Evolutionary conservation across 768 basidiomycete species (phyloP).

Genomic region (Mycena pura): DNA sequence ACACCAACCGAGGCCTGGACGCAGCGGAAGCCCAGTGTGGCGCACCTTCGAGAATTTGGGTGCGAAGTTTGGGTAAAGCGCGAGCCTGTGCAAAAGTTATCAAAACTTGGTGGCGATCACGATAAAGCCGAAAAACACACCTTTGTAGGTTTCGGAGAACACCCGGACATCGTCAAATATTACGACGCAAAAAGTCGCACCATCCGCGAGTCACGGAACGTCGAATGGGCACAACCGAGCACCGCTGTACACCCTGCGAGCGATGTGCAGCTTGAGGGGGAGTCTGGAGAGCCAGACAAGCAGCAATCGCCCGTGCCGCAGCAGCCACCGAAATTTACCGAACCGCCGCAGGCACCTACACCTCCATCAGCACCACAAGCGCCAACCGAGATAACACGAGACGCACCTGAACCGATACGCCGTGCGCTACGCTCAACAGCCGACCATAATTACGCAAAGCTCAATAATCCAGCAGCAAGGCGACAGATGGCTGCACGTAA

Average conservation of each 20-base stretch:
- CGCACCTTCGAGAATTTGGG: slow-evolving; percentile 7
- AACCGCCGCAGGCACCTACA: background rate
- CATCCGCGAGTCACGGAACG: slow-evolving; percentile 7
- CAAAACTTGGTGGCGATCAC: slow-evolving; percentile 10
- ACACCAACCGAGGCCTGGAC: slow-evolving; percentile 6
- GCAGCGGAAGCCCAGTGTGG: background rate
- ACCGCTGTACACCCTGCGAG: too few relatives aligned
- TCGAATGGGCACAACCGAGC: too few relatives aligned
- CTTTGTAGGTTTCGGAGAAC: too few relatives aligned
- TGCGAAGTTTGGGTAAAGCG: too few relatives aligned
- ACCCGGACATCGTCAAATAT: too few relatives aligned
- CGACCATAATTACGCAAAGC: background rate
- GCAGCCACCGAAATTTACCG: background rate
- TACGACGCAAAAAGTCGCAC: slow-evolving; percentile 1
- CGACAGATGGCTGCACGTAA: too few relatives aligned
- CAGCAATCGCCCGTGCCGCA: background rate
- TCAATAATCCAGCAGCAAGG: background rate
- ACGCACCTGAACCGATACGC: background rate
- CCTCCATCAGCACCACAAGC: too few relatives aligned
- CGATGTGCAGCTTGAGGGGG: slow-evolving; percentile 13
- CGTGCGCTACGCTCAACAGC: background rate
- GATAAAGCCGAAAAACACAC: slow-evolving; percentile 4
- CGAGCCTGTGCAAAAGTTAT: slow-evolving; percentile 11
- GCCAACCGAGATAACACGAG: too few relatives aligned
- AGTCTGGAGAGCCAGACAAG: background rate